A percentile compares a stretch with the other conserved stretches of the same genome.
Evolutionary conservation across 2,329 filamentous ascomycete genomes (phyloP).

Genomic region (Sphaerulina populicola): DNA sequence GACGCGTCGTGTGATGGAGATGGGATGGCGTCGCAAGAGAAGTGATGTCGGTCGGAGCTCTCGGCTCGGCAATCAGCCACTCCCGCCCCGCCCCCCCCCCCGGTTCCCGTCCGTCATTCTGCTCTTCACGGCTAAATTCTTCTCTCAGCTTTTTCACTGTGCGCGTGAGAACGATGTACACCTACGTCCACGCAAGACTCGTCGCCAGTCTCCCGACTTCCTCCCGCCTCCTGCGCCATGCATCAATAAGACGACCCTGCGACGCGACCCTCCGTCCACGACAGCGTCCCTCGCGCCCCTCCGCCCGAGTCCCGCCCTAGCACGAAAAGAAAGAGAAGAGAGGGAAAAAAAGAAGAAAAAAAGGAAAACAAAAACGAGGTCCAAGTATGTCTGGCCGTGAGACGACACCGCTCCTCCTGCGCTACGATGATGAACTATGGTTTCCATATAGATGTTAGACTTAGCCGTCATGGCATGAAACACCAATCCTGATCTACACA

Average conservation of each 20-base stretch:
- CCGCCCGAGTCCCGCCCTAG: conserved; percentile 1
- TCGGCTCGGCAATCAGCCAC: neutral
- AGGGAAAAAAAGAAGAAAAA: no score
- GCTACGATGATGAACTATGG: conserved; percentile 15
- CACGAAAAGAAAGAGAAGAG: neutral
- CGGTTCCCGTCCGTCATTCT: no score
- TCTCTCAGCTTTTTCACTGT: no score
- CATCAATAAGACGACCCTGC: neutral
- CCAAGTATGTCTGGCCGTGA: conserved; percentile 1
- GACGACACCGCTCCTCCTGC: neutral
- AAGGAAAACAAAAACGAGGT: neutral
- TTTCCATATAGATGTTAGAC: conserved; percentile 23
- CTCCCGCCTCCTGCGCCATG: neutral
- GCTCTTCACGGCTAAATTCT: neutral
- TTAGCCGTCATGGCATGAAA: conserved; percentile 17
- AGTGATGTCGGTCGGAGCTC: neutral
- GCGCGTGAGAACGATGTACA: neutral
- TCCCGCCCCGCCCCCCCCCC: no score
- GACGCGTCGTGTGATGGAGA: neutral
- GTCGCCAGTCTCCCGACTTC: neutral
- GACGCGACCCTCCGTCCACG: neutral
- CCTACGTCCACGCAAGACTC: no score
- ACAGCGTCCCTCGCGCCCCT: neutral
- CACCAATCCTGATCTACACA: conserved; percentile 8
- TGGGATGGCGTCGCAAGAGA: neutral